phyloP scores from a whole-genome alignment of 2,329 filamentous ascomycete genomes.

The Fusarium graminum region DNA sequence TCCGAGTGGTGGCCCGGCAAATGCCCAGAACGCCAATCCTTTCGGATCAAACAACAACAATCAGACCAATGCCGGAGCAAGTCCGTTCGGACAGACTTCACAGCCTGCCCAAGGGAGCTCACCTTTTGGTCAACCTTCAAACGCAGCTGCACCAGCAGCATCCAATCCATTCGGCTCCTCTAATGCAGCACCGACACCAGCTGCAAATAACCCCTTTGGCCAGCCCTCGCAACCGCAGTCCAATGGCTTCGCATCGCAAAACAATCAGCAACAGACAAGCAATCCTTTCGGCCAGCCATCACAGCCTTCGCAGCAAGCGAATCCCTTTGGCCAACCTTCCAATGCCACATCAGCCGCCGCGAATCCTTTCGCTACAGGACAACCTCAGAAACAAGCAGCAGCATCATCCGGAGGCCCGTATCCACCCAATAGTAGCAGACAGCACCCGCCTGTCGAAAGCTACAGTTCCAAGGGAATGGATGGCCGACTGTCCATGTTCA shows the following conservation, averaged over 20 bases:
- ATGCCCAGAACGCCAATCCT: conserved; percentile 36
- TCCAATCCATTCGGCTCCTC: conserved; percentile 49
- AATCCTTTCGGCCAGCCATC: conserved; percentile 49
- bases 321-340: conserved; percentile 48
- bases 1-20: conserved; percentile 26
- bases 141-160: conserved; percentile 28
- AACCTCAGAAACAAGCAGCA: conserved; percentile 25
- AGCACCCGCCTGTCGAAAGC: conserved; percentile 60
- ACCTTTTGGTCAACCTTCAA: conserved; percentile 43
- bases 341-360: conserved; percentile 35
- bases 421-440: conserved; percentile 58
- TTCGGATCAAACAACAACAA: conserved; percentile 40
- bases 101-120: conserved; percentile 30
- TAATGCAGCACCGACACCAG: conserved; percentile 33
- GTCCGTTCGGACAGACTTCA: conserved; percentile 49
- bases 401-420: conserved; percentile 56
- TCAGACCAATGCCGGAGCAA: conserved; percentile 35
- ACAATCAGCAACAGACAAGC: conserved; percentile 38
- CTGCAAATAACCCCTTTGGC: conserved; percentile 48
- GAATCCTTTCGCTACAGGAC: conserved; percentile 46
- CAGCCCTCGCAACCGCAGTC: conserved; percentile 44
- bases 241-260: conserved; percentile 44
- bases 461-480: conserved; percentile 60
- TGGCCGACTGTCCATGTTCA: conserved; percentile 69
- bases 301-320: conserved; percentile 18